Evolutionary conservation across 2,329 filamentous ascomycete species (phyloP).

Genomic region (Pestalotiopsis sp.): DNA sequence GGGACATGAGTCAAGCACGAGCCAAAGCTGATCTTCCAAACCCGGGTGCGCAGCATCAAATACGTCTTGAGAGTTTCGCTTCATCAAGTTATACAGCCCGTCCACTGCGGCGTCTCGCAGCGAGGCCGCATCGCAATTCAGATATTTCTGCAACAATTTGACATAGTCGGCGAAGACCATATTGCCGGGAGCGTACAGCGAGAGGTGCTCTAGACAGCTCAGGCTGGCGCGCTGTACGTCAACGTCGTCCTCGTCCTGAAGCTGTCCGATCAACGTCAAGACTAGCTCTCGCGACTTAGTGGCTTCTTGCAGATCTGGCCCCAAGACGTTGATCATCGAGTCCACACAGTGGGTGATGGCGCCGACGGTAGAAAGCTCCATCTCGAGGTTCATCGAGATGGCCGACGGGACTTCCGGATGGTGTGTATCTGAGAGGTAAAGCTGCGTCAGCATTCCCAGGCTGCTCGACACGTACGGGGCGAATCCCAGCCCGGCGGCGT

Average conservation of each 20-base stretch:
- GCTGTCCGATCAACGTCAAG: slow-evolving; percentile 80
- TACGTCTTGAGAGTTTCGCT: slow-evolving; percentile 83
- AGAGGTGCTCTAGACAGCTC: slow-evolving; percentile 86
- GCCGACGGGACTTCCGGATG: slow-evolving; percentile 80
- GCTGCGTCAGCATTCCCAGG: slow-evolving; percentile 88
- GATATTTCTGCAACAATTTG: slow-evolving; percentile 74
- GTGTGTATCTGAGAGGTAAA: slow-evolving; percentile 91
- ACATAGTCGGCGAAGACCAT: slow-evolving; percentile 87
- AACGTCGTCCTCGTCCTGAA: slow-evolving; percentile 73
- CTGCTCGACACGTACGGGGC: slow-evolving; percentile 88
- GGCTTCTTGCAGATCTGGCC: slow-evolving; percentile 91
- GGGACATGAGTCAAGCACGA: slow-evolving; percentile 78
- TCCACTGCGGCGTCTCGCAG: slow-evolving; percentile 82
- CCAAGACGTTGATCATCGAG: slow-evolving; percentile 94
- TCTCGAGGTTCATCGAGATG: slow-evolving; percentile 86
- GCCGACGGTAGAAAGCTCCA: slow-evolving; percentile 79
- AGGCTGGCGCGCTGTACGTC: slow-evolving; percentile 77
- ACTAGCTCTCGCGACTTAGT: slow-evolving; percentile 91
- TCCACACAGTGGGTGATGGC: slow-evolving; percentile 88
- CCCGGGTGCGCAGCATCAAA: slow-evolving; percentile 74
- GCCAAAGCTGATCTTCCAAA: slow-evolving; percentile 90
- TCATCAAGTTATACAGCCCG: slow-evolving; percentile 93
- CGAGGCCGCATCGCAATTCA: slow-evolving; percentile 69
- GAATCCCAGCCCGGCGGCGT: slow-evolving; percentile 91
- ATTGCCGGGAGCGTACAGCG: slow-evolving; percentile 85